Conservation (phyloP, 1,284 basidiomycete species). For the Rhodotorula sp. region DNA sequence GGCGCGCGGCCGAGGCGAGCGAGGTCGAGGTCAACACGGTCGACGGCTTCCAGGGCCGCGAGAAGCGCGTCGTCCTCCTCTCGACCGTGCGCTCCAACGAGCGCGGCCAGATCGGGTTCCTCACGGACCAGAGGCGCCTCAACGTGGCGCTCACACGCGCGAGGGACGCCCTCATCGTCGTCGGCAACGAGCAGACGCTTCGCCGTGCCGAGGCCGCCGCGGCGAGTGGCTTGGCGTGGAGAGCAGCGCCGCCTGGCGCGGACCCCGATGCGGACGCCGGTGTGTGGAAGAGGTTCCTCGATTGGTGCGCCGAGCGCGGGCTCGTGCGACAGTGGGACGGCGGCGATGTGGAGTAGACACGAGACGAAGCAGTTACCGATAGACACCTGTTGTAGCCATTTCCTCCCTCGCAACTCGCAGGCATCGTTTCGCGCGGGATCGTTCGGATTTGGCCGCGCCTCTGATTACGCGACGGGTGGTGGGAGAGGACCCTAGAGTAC, state of each 20-base stretch:
- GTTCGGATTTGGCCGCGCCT: too few species aligned
- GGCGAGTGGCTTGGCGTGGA: neutral
- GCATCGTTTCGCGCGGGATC: too few species aligned
- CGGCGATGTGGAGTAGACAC: neutral
- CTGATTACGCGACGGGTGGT: too few species aligned
- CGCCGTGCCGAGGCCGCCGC: neutral
- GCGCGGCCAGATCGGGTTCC: conserved; percentile 75
- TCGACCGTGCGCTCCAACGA: conserved; percentile 82
- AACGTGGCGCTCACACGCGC: conserved; percentile 78
- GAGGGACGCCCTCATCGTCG: conserved; percentile 62
- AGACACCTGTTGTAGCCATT: too few species aligned
- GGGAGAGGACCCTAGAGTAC: too few species aligned
- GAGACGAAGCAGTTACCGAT: too few species aligned
- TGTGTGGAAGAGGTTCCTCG: conserved; percentile 30
- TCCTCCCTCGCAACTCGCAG: too few species aligned
- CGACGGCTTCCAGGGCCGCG: conserved; percentile 89
- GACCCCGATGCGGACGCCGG: conserved; percentile 29
- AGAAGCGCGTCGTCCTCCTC: conserved; percentile 88
- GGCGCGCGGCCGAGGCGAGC: conserved; percentile 64
- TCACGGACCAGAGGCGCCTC: conserved; percentile 80
- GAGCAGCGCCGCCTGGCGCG: neutral
- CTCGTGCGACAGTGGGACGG: conserved; percentile 15
- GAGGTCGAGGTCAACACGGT: conserved; percentile 82
- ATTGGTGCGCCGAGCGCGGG: conserved; percentile 27
- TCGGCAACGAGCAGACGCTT: conserved; percentile 66